Evolutionary conservation across 1,139 yeast species (phyloP), one percentile per base, ranked within the genome.

Genomic region (Suhomyces choctaworum): DNA sequence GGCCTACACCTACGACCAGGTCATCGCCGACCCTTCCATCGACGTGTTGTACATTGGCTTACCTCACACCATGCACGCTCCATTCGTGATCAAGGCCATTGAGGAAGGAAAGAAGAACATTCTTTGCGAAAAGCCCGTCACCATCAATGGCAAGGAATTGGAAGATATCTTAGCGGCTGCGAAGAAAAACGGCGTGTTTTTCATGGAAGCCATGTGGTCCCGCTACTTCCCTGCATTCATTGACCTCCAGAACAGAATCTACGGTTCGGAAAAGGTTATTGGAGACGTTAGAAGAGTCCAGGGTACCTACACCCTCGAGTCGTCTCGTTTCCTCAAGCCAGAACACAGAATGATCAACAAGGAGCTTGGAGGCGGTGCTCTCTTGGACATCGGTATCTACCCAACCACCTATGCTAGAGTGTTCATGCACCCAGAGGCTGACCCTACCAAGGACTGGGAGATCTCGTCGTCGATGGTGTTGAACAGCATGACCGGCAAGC

Each of bases 151-250:
- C 3, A 54, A 55, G 22, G 81, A 79, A 36, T 65, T 78, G 7
- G 50, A 60, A 20, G 70, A 66, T 27, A 51, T 79, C 12, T 56
- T 70, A 31, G 63, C 54, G 3, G 62, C 70, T 32, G 85, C 84
- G 9, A 59, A 60, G 44, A 48, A 57, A 32, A 66, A 72, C 49
- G 58, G 63, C 2, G 60, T 70, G 34, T 78, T 73, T 46, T 60
- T 78, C 36, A 74, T 80, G 82, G 86, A 80, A 51, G 85, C 77
- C 3, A 72, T 79, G 36, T 80, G 86, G 86, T 75, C 83, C 2
- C 62, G 84, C 32, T 79, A 74, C 50, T 74, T 79, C 62, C 85
- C 85, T 2, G 48, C 75, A 13, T 61, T 72, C 24, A 39, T 51
- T 16, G 61, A 61, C 19, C 56, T 77, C 36, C 60, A 66, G 41